Conservation (phyloP, 306 rosid species). For the Pachyrhizus erosus region DNA sequence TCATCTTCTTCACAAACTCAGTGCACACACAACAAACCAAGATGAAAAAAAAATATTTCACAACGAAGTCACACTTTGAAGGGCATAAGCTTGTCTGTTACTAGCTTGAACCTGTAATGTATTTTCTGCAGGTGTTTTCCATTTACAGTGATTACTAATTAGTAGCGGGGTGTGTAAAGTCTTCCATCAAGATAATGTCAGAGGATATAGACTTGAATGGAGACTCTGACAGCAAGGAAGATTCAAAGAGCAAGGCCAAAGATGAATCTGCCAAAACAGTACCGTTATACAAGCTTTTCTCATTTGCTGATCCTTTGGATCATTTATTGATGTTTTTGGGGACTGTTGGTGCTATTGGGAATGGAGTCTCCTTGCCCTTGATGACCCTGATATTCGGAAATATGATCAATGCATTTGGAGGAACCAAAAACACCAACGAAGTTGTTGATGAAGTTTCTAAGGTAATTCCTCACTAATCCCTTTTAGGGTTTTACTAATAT, state of each 20-base stretch:
- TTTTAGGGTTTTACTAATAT: slow-evolving; percentile 10
- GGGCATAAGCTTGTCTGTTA: not conserved
- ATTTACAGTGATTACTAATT: not conserved
- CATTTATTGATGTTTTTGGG: slow-evolving; percentile 65
- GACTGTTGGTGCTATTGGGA: slow-evolving; percentile 62
- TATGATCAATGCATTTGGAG: slow-evolving; percentile 67
- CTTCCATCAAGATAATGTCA: not conserved
- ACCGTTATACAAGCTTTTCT: slow-evolving; percentile 76
- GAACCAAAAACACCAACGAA: slow-evolving; percentile 26
- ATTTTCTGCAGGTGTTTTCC: not conserved
- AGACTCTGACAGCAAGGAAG: slow-evolving; percentile 31
- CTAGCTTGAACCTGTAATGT: not conserved
- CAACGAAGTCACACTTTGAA: not conserved
- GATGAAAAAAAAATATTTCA: not conserved
- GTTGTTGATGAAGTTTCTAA: slow-evolving; percentile 67
- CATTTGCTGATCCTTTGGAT: slow-evolving; percentile 78
- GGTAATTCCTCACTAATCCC: slow-evolving; percentile 31
- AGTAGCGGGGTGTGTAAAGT: not conserved
- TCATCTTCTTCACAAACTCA: not conserved
- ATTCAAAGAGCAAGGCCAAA: slow-evolving; percentile 44
- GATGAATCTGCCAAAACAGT: slow-evolving; percentile 53
- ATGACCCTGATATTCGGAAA: slow-evolving; percentile 69
- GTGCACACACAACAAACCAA: not conserved
- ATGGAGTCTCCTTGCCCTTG: slow-evolving; percentile 63
- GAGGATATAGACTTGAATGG: not conserved